Evolutionary conservation across 2,329 filamentous ascomycete genomes (phyloP), one percentile per base, ranked within the genome.

Genomic region (Ophioceras dolichostomum): DNA sequence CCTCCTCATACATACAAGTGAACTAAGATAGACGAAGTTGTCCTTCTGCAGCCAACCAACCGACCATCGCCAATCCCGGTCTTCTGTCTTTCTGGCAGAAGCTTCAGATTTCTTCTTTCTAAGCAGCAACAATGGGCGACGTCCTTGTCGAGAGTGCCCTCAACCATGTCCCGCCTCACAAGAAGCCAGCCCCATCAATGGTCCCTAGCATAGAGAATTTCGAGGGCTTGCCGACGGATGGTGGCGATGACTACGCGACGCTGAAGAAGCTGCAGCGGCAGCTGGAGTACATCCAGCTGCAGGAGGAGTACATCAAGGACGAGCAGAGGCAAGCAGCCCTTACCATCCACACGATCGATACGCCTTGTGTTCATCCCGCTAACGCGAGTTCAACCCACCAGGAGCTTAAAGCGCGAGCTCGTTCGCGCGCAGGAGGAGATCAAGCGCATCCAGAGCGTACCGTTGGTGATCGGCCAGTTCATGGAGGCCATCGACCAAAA

Each of bases 401-500:
- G 86, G 67, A 95, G 87, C 64, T 64, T 98, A 60, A 98, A 98
- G 72, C 79, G 91, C 50, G 91, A 98, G 69, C 75, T 98, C 36
- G 89, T 98, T 39, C 79, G 91, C 50, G 91, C 91, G 49, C 91
- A 98, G 60, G 91, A 98, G 61, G 91, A 98, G 68, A 98, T 98
- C 68, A 98, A 98, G 71, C 80, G 91, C 48, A 98, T 98, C 59
- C 91, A 98, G 67, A 95, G 87, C 60, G 91, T 98, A 38, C 91
- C 91, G 20, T 67, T 98, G 44, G 91, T 98, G 45, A 98, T 98
- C 58, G 91, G 91, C 43, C 36, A 98, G 64, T 98, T 98, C 58
- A 98, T 98, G 91, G 91, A 98, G 65, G 91, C 91, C 39, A 98
- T 98, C 56, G 91, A 98, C 60, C 91, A 98, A 65, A 98, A 95